Percentiles rank a stretch among this genome's conserved stretches.
These are phyloP conservation scores for Calonectria multiphialidica DNA, from an alignment of 2,329 filamentous ascomycete genomes.

Conservation along the genomic window DNA sequence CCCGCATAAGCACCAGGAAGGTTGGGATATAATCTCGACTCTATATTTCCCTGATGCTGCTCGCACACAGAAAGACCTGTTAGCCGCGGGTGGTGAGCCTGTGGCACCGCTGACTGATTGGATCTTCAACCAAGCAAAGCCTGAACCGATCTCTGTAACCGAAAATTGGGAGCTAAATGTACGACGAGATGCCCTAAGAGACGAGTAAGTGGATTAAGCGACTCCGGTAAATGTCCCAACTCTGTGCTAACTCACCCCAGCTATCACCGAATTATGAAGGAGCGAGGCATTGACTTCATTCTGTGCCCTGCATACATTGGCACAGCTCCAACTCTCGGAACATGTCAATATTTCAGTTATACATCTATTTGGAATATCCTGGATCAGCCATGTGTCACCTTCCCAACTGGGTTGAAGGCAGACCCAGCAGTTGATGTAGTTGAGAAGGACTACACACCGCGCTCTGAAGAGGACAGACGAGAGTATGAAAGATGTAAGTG, in stretches of 20 bases:
- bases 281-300: constrained; percentile 42
- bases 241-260: neutral
- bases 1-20: constrained; percentile 37
- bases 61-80: constrained; percentile 26
- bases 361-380: constrained; percentile 49
- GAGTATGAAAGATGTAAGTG: neutral
- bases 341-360: constrained; percentile 43
- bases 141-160: constrained; percentile 11
- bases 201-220: neutral
- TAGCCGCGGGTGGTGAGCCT: constrained; percentile 39
- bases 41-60: constrained; percentile 41
- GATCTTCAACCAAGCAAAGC: constrained; percentile 29
- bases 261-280: constrained; percentile 30
- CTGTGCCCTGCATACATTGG: constrained; percentile 43
- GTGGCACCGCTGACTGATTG: constrained; percentile 38
- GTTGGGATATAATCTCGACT: constrained; percentile 31
- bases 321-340: constrained; percentile 32
- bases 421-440: constrained; percentile 16
- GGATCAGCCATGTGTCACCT: constrained; percentile 42
- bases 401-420: constrained; percentile 40
- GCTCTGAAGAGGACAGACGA: neutral
- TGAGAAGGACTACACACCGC: constrained; percentile 11
- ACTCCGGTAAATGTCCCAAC: neutral
- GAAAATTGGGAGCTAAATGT: constrained; percentile 40
- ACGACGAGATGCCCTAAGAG: constrained; percentile 29